A percentile compares a stretch with the other conserved stretches of the same genome.
These are phyloP conservation scores for Brachypodium distachyon DNA, from an alignment of 202 grass and related monocot genomes.

Conservation along the genomic window DNA sequence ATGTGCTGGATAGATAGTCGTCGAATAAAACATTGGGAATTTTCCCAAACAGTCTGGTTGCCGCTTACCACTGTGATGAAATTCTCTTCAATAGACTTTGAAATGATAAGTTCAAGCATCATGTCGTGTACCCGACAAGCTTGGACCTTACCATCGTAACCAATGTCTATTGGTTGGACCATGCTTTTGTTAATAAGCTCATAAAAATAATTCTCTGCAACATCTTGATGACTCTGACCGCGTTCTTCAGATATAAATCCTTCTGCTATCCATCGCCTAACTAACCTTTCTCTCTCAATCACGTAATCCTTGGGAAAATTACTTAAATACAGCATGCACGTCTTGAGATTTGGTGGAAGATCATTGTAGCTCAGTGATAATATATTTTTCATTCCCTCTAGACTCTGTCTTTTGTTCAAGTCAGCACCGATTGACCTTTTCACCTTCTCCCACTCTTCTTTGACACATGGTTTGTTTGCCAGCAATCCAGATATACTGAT, in stretches of 20 bases:
- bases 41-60: neutral
- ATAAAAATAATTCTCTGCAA: conserved; percentile 16
- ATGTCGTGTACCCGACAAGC: conserved; percentile 9
- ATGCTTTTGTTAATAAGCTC: neutral
- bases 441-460: conserved; percentile 13
- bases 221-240: neutral
- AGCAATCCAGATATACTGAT: conserved; percentile 18
- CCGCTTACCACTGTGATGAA: neutral
- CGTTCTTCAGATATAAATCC: neutral
- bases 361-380: neutral
- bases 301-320: conserved; percentile 11
- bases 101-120: conserved; percentile 15
- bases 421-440: conserved; percentile 15
- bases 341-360: conserved; percentile 15
- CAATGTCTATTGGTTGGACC: neutral
- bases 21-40: neutral
- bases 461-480: neutral
- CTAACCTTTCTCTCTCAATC: neutral
- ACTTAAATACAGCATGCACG: conserved; percentile 13
- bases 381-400: conserved; percentile 19
- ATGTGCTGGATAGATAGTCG: neutral
- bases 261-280: conserved; percentile 26
- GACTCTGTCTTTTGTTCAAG: neutral
- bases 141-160: neutral
- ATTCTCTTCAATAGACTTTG: conserved; percentile 12